These are phyloP conservation scores for Citrus inodora DNA, from an alignment of 345 rosid species.

Conservation along the genomic window DNA sequence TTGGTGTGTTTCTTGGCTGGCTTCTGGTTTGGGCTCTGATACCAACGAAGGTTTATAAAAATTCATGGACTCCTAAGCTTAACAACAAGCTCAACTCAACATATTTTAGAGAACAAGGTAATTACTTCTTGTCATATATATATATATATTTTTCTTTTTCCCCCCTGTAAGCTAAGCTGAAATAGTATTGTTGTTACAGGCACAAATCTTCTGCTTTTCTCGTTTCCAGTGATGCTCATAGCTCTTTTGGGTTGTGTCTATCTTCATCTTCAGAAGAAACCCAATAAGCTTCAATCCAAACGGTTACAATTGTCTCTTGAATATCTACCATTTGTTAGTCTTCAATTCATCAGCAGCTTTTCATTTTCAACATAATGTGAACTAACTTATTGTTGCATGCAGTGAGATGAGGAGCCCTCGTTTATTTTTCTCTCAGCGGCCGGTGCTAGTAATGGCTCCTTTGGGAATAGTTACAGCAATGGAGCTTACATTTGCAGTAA, in stretches of 20 bases:
- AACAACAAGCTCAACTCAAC: slow-evolving; percentile 38
- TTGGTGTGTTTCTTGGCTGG: slow-evolving; percentile 48
- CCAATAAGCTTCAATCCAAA: slow-evolving; percentile 13
- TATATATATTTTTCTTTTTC: too few species aligned
- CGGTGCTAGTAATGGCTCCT: slow-evolving; percentile 56
- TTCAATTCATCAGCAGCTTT: background rate
- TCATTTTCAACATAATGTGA: background rate
- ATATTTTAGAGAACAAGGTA: slow-evolving; percentile 58
- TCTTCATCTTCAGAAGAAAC: slow-evolving; percentile 50
- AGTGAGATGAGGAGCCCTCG: background rate
- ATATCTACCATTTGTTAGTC: background rate
- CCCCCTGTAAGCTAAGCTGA: background rate
- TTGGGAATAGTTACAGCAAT: slow-evolving; percentile 51
- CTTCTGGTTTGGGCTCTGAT: slow-evolving; percentile 48
- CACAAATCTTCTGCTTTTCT: slow-evolving; percentile 50
- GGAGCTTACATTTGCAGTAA: slow-evolving; percentile 44
- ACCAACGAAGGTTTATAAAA: slow-evolving; percentile 41
- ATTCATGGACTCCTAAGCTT: slow-evolving; percentile 42
- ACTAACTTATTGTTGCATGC: background rate
- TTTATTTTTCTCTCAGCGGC: slow-evolving; percentile 17
- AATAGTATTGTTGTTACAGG: slow-evolving; percentile 31
- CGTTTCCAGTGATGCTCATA: slow-evolving; percentile 58
- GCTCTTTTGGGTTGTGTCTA: slow-evolving; percentile 54
- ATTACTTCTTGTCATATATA: background rate
- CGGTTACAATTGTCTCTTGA: slow-evolving; percentile 27